Base-by-base conservation (phyloP, 2,329 filamentous ascomycete species). In the Xylaria sp. region DNA sequence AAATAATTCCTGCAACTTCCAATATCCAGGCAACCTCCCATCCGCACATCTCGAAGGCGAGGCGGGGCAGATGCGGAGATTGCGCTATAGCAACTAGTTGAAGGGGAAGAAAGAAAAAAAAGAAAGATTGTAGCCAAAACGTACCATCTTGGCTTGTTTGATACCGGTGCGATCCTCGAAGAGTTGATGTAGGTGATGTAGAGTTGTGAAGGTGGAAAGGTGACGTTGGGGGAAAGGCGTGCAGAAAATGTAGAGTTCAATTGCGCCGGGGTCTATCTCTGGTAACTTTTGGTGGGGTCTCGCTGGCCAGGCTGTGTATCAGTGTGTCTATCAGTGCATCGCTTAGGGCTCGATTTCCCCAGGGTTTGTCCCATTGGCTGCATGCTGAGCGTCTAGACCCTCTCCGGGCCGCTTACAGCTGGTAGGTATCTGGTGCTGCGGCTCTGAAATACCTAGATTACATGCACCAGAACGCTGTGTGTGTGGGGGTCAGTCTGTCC, bases 111-210 rank as follows among this genome's bases (percentile, higher is more conserved):
- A 17, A n/a, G n/a, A 4, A 25, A 8, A 52, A 38, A 15, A 31
- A 19, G 23, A 19, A 46, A 4, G 28, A 31, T 19, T 3, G 40
- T 12, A 19, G 19, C 17, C 9, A 11, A 55, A 72, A 80, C 85
- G 80, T 77, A 88, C 86, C 86, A 88, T 88, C 79, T 85, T 87
- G 82, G 77, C 77, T 80, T 78, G 75, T 75, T 76, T 78, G 78
- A 76, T 83, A 85, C 84, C 85, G 84, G 83, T 78, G 81, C 84
- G 84, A 87, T 88, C 86, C 86, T 88, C 86, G 86, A 88, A 88
- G 85, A 87, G 84, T 72, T 72, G 64, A 62, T 64, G 63, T 71
- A 67, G 67, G 49, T 63, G 64, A 60, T 68, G 65, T 63, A 61
- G 65, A 64, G 68, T 68, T 67, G 64, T 63, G 60, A 65, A 60